These are phyloP conservation scores for Cruciata laevipes DNA, from an alignment of 257 asterid species.

Conservation along the genomic window DNA sequence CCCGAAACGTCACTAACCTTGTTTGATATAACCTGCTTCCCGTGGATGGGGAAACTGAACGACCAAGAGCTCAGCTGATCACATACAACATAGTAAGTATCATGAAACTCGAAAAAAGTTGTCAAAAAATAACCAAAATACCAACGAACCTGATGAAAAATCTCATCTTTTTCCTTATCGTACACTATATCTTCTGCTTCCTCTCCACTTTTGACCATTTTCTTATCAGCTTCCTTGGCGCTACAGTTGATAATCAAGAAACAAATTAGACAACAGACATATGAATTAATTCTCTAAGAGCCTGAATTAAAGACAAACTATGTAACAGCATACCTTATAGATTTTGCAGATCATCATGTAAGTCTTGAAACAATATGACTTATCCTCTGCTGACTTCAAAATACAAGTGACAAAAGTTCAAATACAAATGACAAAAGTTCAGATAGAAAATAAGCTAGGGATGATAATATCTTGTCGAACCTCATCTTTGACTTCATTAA, in stretches of 20 bases:
- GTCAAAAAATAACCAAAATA: neutral
- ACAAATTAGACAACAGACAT: neutral
- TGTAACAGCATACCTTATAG: slow-evolving; percentile 49
- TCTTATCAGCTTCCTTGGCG: slow-evolving; percentile 45
- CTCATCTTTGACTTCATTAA: slow-evolving; percentile 94
- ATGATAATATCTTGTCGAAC: slow-evolving; percentile 29
- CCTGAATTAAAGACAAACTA: neutral
- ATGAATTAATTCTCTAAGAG: slow-evolving; percentile 3
- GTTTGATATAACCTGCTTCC: slow-evolving; percentile 45
- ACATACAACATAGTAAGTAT: slow-evolving; percentile 13
- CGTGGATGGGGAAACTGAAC: slow-evolving; percentile 57
- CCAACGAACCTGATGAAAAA: slow-evolving; percentile 45
- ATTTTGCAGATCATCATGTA: slow-evolving; percentile 73
- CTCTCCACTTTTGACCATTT: slow-evolving; percentile 23
- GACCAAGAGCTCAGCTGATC: slow-evolving; percentile 92
- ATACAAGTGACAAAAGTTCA: slow-evolving; percentile 15
- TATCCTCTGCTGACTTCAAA: slow-evolving; percentile 65
- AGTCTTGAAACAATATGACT: slow-evolving; percentile 57
- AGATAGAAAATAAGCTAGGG: slow-evolving; percentile 5
- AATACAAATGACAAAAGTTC: too few relatives aligned
- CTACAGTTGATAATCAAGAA: slow-evolving; percentile 20
- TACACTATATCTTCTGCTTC: slow-evolving; percentile 54
- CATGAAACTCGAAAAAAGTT: slow-evolving; percentile 1
- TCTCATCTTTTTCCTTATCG: slow-evolving; percentile 71
- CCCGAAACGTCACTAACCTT: slow-evolving; percentile 37